Evolutionary conservation across 345 rosid genomes (phyloP).

Genomic region (Eucalyptus marginata): DNA sequence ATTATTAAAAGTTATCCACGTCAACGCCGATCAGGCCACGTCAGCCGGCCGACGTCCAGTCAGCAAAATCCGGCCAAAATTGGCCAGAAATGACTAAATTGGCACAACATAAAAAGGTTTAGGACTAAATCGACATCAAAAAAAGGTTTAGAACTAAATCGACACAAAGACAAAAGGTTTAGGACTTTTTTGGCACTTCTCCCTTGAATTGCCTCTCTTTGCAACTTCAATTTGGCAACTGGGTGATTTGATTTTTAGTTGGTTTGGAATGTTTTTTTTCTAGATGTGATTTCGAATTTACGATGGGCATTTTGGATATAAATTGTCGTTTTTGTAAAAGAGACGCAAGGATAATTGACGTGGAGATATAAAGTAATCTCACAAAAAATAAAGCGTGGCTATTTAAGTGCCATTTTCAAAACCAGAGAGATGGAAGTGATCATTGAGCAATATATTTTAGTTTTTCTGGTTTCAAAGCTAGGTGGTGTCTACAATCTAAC

Average conservation of each 20-base stretch:
- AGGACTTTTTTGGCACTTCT: too few relatives aligned
- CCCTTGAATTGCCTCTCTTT: background rate
- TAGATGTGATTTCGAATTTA: background rate
- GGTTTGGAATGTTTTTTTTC: background rate
- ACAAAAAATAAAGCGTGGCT: background rate
- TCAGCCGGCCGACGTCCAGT: too few relatives aligned
- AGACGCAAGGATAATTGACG: too few relatives aligned
- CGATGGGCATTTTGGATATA: background rate
- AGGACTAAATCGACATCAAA: too few relatives aligned
- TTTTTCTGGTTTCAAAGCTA: background rate
- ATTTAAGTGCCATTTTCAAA: background rate
- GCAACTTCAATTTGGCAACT: background rate
- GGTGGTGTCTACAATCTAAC: background rate
- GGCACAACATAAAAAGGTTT: too few relatives aligned
- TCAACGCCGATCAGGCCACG: too few relatives aligned
- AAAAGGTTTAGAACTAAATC: too few relatives aligned
- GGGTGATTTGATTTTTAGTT: background rate
- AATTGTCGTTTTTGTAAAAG: accelerated
- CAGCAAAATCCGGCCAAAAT: too few relatives aligned
- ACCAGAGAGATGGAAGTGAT: background rate
- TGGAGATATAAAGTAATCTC: background rate
- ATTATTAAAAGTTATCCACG: too few relatives aligned
- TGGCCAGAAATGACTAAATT: too few relatives aligned
- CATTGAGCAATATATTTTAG: background rate
- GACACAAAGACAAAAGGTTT: too few relatives aligned